A percentile compares a stretch with the other conserved stretches of the same genome.
These are phyloP conservation scores for Neopestalotiopsis sp. DNA, from an alignment of 2,329 filamentous ascomycete species.

Conservation along the genomic window DNA sequence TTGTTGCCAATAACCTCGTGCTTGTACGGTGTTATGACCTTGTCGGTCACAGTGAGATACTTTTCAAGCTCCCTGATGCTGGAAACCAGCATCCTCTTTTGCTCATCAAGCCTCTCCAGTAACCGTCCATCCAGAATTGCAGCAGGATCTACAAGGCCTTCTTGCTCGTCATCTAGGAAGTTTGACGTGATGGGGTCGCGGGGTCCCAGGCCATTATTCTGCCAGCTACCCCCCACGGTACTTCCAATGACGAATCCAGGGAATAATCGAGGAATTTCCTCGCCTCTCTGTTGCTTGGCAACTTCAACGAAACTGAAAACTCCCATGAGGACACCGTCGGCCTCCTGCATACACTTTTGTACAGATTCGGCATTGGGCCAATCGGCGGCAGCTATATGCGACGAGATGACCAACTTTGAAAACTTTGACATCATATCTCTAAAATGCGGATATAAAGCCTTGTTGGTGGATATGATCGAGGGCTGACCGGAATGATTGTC, in stretches of 20 bases:
- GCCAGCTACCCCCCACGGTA: constrained; percentile 86
- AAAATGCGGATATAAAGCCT: constrained; percentile 95
- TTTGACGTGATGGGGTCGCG: constrained; percentile 79
- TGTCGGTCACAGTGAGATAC: constrained; percentile 77
- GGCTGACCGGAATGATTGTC: constrained; percentile 99
- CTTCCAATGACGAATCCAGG: constrained; percentile 93
- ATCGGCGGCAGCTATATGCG: constrained; percentile 95
- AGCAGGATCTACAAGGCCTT: constrained; percentile 73
- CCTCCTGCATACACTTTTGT: constrained; percentile 94
- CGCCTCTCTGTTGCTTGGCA: constrained; percentile 88
- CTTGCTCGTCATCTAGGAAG: constrained; percentile 79
- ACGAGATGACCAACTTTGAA: constrained; percentile 97
- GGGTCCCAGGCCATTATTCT: constrained; percentile 69
- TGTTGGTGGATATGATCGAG: constrained; percentile 99
- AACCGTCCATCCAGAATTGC: constrained; percentile 77
- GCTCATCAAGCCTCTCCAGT: constrained; percentile 83
- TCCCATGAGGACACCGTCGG: constrained; percentile 92
- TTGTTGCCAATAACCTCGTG: constrained; percentile 84
- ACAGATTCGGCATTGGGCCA: constrained; percentile 94
- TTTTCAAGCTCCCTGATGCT: constrained; percentile 89
- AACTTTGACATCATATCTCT: constrained; percentile 99
- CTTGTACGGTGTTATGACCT: constrained; percentile 77
- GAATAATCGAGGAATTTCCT: constrained; percentile 89
- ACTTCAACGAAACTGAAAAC: constrained; percentile 98
- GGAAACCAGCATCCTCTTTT: constrained; percentile 83